phyloP scores from a whole-genome alignment of 2,329 filamentous ascomycete species.

The Pyrenochaeta sp. region DNA sequence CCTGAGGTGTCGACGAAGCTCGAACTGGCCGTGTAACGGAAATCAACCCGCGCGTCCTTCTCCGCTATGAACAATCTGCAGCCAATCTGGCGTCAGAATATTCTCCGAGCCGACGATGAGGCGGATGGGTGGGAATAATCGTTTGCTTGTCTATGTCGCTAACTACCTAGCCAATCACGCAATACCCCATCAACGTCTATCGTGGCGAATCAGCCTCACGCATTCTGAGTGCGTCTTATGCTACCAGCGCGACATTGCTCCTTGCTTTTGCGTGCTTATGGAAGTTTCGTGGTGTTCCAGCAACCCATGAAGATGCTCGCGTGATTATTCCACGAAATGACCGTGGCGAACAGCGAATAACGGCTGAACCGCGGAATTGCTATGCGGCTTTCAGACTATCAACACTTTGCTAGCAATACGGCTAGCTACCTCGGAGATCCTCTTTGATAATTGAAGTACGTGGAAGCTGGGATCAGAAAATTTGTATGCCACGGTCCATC shows the following conservation, averaged over 20 bases:
- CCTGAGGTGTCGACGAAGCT: neutral
- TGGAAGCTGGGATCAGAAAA: neutral
- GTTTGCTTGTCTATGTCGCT: conserved; percentile 36
- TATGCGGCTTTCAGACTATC: neutral
- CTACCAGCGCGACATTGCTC: conserved; percentile 16
- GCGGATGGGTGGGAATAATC: conserved; percentile 8
- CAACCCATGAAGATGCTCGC: conserved; percentile 4
- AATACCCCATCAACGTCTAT: conserved; percentile 28
- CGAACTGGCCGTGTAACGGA: conserved; percentile 4
- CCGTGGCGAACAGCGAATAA: neutral
- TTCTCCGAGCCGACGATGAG: conserved; percentile 14
- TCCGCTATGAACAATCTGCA: conserved; percentile 13
- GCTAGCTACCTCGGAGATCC: neutral
- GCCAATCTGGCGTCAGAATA: conserved; percentile 7
- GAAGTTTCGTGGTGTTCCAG: neutral
- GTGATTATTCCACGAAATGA: neutral
- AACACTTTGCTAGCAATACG: neutral
- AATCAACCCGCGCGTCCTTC: conserved; percentile 5
- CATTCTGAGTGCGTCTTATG: neutral
- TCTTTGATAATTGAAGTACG: neutral
- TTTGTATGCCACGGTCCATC: neutral
- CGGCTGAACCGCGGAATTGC: neutral
- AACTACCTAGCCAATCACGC: conserved; percentile 44
- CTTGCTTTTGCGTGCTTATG: conserved; percentile 36
- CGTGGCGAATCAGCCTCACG: conserved; percentile 32